phyloP scores from a whole-genome alignment of 495 filamentous ascomycete genomes.

The Aspergillus wentii region DNA sequence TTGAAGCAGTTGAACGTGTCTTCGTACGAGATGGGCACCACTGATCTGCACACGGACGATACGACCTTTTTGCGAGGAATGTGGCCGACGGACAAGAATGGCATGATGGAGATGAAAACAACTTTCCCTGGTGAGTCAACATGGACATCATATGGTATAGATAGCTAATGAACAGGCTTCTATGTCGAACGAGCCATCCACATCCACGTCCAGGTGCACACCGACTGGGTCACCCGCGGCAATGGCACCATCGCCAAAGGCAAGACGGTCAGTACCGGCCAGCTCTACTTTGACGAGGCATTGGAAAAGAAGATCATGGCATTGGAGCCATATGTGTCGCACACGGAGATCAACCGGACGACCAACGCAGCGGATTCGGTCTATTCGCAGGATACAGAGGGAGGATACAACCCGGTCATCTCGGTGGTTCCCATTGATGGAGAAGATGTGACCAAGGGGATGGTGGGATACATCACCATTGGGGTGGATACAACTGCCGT shows the following conservation, averaged over 20 bases:
- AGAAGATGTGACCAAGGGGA: constrained; percentile 38
- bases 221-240: constrained; percentile 14
- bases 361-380: constrained; percentile 44
- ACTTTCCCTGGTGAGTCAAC: constrained; percentile 47
- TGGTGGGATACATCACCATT: constrained; percentile 33
- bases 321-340: constrained; percentile 46
- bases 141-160: neutral
- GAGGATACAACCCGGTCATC: constrained; percentile 42
- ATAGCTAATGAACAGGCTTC: constrained; percentile 10
- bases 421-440: constrained; percentile 46
- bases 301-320: constrained; percentile 40
- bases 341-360: constrained; percentile 36
- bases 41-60: constrained; percentile 22
- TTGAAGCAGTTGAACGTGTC: constrained; percentile 7
- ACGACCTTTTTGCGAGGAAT: constrained; percentile 44
- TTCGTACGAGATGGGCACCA: constrained; percentile 7
- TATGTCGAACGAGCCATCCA: constrained; percentile 32
- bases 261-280: constrained; percentile 34
- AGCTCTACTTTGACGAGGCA: constrained; percentile 51
- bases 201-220: constrained; percentile 25
- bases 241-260: constrained; percentile 18
- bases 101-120: constrained; percentile 44
- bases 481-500: constrained; percentile 14
- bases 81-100: constrained; percentile 43
- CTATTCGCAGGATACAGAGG: constrained; percentile 24